phyloP scores from a whole-genome alignment of 164 flowering plant genomes.

The Vitis rotundifolia region DNA sequence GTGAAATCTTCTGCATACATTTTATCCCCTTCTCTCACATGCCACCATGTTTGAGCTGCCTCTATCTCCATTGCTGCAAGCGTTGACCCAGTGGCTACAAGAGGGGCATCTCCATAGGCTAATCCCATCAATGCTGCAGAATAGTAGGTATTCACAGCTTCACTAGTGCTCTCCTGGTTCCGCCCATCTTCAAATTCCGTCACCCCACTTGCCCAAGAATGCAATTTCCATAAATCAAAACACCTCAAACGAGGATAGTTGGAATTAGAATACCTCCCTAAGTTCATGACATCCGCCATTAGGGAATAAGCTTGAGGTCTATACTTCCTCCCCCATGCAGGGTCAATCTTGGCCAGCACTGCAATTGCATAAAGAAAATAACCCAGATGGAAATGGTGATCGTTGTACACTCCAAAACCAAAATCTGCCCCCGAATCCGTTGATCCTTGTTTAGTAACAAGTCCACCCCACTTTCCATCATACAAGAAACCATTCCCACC shows the following conservation, averaged over 20 bases:
- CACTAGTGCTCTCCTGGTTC: slow-evolving; percentile 88
- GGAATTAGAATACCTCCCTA: slow-evolving; percentile 47
- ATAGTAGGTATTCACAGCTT: slow-evolving; percentile 85
- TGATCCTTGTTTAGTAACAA: slow-evolving; percentile 70
- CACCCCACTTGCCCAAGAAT: slow-evolving; percentile 93
- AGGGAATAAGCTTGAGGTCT: slow-evolving; percentile 75
- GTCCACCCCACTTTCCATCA: slow-evolving; percentile 87
- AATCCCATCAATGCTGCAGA: slow-evolving; percentile 88
- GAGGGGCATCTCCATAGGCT: slow-evolving; percentile 80
- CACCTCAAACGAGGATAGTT: slow-evolving; percentile 69
- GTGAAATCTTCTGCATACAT: slow-evolving; percentile 65
- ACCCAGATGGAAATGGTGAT: slow-evolving; percentile 91
- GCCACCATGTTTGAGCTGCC: slow-evolving; percentile 90
- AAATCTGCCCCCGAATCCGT: slow-evolving; percentile 80
- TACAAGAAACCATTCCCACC: slow-evolving; percentile 71
- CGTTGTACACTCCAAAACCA: slow-evolving; percentile 85
- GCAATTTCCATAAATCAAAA: slow-evolving; percentile 84
- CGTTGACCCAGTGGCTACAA: slow-evolving; percentile 74
- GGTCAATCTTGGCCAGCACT: slow-evolving; percentile 81
- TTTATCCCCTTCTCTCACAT: slow-evolving; percentile 53
- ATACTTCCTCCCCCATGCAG: slow-evolving; percentile 85
- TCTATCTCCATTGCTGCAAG: slow-evolving; percentile 69
- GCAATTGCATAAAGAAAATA: slow-evolving; percentile 84
- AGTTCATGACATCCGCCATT: slow-evolving; percentile 78
- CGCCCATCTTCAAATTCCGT: slow-evolving; percentile 81